These are phyloP conservation scores for Torulaspora maleeae DNA, from an alignment of 805 yeast species.

Conservation along the genomic window DNA sequence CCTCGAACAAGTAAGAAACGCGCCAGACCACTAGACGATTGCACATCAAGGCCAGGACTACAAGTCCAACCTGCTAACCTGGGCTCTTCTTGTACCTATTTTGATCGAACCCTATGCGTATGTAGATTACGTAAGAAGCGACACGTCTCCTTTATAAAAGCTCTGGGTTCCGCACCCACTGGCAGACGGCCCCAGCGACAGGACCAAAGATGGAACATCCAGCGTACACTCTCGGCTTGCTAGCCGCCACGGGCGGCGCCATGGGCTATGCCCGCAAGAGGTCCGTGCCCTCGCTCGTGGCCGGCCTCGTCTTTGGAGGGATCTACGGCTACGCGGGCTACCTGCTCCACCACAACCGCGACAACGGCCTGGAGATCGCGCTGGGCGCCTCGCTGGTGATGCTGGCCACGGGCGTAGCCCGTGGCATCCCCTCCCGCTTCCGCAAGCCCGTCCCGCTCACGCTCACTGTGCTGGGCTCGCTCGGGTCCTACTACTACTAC, in stretches of 20 bases:
- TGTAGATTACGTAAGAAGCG: no score
- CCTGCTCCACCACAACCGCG: constrained; percentile 64
- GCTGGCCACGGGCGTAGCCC: constrained; percentile 64
- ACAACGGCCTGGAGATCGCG: constrained; percentile 78
- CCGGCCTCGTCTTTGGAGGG: constrained; percentile 61
- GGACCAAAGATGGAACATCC: constrained; percentile 59
- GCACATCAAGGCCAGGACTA: no score
- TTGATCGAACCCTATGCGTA: no score
- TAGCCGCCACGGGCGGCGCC: constrained; percentile 64
- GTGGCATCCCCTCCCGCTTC: constrained; percentile 57
- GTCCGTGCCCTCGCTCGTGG: constrained; percentile 74
- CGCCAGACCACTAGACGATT: no score
- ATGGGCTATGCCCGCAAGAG: constrained; percentile 66
- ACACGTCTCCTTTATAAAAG: not conserved
- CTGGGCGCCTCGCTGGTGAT: constrained; percentile 64
- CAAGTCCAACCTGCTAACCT: no score
- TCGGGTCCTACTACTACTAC: constrained; percentile 63
- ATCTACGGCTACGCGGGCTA: constrained; percentile 70
- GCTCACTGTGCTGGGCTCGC: constrained; percentile 57
- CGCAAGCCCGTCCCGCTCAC: constrained; percentile 72
- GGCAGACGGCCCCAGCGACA: not conserved
- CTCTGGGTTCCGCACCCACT: not conserved
- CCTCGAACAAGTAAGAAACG: no score
- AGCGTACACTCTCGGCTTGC: constrained; percentile 63
- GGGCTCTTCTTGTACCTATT: no score